Conservation (phyloP, 805 yeast genomes). For the Komagataella populi region DNA sequence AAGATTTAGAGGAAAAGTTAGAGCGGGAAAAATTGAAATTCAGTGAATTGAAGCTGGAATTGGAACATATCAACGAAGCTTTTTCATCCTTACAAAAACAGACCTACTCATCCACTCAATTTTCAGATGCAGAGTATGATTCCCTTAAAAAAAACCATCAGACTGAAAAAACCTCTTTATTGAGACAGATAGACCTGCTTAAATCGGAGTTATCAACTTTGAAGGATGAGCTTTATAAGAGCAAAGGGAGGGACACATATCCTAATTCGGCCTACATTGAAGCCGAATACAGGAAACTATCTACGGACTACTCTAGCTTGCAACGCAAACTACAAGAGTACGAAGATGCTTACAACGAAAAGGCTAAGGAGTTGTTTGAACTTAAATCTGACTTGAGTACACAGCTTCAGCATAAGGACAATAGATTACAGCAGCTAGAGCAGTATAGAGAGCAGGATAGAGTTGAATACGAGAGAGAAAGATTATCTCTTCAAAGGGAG, state of each 20-base stretch:
- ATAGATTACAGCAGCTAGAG: not conserved
- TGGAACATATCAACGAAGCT: not conserved
- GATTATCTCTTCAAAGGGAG: not conserved
- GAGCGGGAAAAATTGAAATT: not conserved
- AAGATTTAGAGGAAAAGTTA: not conserved
- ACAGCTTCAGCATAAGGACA: not conserved
- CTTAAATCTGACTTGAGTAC: not conserved
- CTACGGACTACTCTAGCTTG: not conserved
- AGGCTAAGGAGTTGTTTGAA: not conserved
- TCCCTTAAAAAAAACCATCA: not conserved
- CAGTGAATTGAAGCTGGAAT: not conserved
- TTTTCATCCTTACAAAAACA: not conserved
- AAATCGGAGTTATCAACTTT: not conserved
- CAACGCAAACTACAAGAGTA: not conserved
- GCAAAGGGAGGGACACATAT: not conserved
- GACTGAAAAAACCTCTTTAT: not conserved
- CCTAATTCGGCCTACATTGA: not conserved
- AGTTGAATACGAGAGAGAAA: not conserved
- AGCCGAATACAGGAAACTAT: not conserved
- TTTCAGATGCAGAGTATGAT: not conserved
- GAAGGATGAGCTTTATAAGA: not conserved
- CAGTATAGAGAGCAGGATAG: not conserved
- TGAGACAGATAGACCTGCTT: not conserved
- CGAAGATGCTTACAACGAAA: not conserved
- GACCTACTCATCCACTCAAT: not conserved